Conservation (phyloP, 2,329 filamentous ascomycete species). For the Magnaporthiopsis rhizophila region DNA sequence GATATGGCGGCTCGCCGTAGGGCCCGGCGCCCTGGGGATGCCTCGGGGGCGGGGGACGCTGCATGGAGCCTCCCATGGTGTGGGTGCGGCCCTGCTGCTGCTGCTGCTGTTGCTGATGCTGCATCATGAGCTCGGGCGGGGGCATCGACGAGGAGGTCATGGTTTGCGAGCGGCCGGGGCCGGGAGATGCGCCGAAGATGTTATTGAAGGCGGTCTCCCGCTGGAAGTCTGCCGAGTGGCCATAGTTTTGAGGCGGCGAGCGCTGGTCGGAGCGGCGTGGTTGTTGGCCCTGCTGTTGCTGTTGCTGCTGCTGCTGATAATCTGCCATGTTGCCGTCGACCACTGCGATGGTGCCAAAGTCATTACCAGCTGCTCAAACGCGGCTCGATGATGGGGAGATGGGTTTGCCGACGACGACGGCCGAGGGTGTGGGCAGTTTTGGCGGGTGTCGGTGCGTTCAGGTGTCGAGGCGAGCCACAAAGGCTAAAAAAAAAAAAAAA, state of each 20-base stretch:
- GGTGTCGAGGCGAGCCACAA: not conserved
- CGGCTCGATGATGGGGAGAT: not conserved
- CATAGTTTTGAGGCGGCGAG: constrained; percentile 40
- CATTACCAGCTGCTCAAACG: not conserved
- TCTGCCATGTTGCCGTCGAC: constrained; percentile 40
- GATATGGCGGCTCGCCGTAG: constrained; percentile 20
- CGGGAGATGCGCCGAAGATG: constrained; percentile 85
- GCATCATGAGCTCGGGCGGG: constrained; percentile 40
- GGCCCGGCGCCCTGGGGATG: constrained; percentile 32
- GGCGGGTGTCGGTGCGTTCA: not conserved
- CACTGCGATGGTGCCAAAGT: constrained; percentile 1
- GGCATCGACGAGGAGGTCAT: constrained; percentile 74
- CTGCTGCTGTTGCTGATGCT: constrained; percentile 24
- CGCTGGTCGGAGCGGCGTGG: constrained; percentile 10
- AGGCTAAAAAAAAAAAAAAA: not conserved
- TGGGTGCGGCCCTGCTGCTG: constrained; percentile 56
- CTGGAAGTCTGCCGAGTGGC: constrained; percentile 50
- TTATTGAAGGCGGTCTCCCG: constrained; percentile 93
- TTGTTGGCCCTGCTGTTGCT: constrained; percentile 22
- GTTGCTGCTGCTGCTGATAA: constrained; percentile 48
- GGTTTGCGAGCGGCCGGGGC: constrained; percentile 84
- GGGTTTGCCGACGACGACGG: not conserved
- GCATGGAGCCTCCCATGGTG: constrained; percentile 46
- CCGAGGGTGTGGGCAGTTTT: not conserved
- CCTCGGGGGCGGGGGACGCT: constrained; percentile 55